phyloP scores from a whole-genome alignment of 2,329 filamentous ascomycete genomes.

The Fusarium dlaminii region DNA sequence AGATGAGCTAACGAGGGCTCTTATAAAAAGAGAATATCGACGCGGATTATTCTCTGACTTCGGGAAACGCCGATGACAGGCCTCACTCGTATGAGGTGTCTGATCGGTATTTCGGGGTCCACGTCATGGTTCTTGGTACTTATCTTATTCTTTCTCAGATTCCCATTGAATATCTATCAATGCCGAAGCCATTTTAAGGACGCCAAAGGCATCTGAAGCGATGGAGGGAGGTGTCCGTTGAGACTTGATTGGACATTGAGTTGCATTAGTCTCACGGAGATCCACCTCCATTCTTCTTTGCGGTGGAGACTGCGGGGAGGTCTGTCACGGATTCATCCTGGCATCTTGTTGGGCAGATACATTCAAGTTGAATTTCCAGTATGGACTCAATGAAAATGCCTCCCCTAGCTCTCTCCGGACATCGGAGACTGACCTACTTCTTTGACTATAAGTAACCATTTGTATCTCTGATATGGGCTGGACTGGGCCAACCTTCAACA shows the following conservation, averaged over 20 bases:
- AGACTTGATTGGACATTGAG: neutral
- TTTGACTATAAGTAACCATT: neutral
- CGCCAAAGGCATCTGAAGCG: neutral
- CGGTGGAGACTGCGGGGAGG: neutral
- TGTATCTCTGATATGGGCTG: too few relatives aligned
- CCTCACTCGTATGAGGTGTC: neutral
- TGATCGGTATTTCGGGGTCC: too few relatives aligned
- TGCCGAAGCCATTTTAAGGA: neutral
- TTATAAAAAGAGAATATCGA: neutral
- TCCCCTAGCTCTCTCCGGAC: neutral
- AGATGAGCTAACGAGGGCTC: fast-evolving
- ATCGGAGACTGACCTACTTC: neutral
- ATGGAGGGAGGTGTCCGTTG: neutral
- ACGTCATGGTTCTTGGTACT: neutral
- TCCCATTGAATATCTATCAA: neutral
- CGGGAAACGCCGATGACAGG: neutral
- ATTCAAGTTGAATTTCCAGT: neutral
- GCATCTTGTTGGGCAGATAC: neutral
- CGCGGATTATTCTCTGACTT: too few relatives aligned
- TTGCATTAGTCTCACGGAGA: neutral
- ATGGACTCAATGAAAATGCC: neutral
- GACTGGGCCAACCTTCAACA: neutral
- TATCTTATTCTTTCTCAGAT: neutral
- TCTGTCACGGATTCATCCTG: neutral
- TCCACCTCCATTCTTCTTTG: neutral